Evolutionary conservation across 2,329 filamentous ascomycete species (phyloP), one percentile per base, ranked within the genome.

Genomic region (Exophiala alcalophila): DNA sequence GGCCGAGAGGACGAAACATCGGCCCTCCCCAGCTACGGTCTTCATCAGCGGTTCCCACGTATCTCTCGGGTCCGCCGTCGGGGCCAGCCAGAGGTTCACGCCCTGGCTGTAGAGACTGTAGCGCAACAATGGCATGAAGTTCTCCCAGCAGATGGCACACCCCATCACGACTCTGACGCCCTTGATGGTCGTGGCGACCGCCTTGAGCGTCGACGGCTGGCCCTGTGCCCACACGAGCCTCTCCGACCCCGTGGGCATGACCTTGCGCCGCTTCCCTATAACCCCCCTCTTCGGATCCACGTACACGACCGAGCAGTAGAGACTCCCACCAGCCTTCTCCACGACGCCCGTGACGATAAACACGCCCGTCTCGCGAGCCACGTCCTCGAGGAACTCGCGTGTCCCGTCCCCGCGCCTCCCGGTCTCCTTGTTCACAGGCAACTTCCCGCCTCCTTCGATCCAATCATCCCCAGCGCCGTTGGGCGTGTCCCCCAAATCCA

Each of bases 131-230:
- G 90, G 90, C 89, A 95, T 96, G 68, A 91, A 94, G 64, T 86
- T 95, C 65, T 97, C 90, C 90, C 90, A 96, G 71, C 90, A 95
- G 54, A 97, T 94, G 3, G 89, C 91, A 3, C 85, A 81, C 0
- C 84, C 90, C 47, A 96, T 76, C 43, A 86, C 91, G 47, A 96
- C 67, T 51, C 80, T 81, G 2, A 89, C 78, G 35, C 87, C 88
- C 48, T 83, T 83, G 61, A 96, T 88, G 16, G 73, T 78, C 1
- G 88, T 89, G 18, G 80, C 83, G 1, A 95, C 80, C 3, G 89
- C 90, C 50, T 80, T 79, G 19, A 96, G 74, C 3, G 87, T 92
- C 0, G 78, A 78, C 0, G 90, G 80, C 2, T 81, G 83, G 27
- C 89, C 90, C 61, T 94, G 86, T 0, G 86, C 88, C 90, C 90